Base-by-base conservation (phyloP, 106 monocot genomes). In the Iris macrosiphon region DNA sequence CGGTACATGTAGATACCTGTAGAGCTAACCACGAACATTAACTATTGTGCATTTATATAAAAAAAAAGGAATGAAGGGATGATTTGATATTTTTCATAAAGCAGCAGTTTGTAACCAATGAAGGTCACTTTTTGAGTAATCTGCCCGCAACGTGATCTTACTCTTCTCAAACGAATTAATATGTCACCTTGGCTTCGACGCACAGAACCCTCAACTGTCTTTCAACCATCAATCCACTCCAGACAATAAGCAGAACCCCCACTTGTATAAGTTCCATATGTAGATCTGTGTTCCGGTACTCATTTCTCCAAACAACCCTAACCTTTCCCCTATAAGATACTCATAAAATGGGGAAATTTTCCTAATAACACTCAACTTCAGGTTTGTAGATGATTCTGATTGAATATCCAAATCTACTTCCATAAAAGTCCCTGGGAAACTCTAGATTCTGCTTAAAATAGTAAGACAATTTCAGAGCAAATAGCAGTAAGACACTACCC, bases 251-350 rank as follows among this genome's bases (percentile, higher is more conserved):
- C 51, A 27, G 76, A 62, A 40, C 86, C 74, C n/a, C 86, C 86
- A 86, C 47, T 70, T 60, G 32, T 86, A 80, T 30, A 86, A 67
- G 59, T 86, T 86, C 86, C 86, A 86, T 61, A 86, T 74, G 46
- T 70, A 86, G 29, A 86, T 81, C 48, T 86, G 86, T 24, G 86
- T 81, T 27, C 86, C 86, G 6, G 76, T 77, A 21, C 79, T 69
- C 17, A 31, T 26, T 49, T 60, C 65, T 40, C 86, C 86, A 64
- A 81, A 86, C 18, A 43, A 18, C 10, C 80, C 80, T 17, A 80
- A 23, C 47, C 71, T 77, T 34, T 86, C 70, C 25, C 86, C 86
- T 53, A 86, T 56, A 32, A 77, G 63, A 62, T 80, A 86, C 45
- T 86, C 86, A 66, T 86, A 80, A 41, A 86, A 86, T 27, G 80